Base-by-base conservation (phyloP, 2,329 filamentous ascomycete genomes). In the Aotearoamyces nothofagi region DNA sequence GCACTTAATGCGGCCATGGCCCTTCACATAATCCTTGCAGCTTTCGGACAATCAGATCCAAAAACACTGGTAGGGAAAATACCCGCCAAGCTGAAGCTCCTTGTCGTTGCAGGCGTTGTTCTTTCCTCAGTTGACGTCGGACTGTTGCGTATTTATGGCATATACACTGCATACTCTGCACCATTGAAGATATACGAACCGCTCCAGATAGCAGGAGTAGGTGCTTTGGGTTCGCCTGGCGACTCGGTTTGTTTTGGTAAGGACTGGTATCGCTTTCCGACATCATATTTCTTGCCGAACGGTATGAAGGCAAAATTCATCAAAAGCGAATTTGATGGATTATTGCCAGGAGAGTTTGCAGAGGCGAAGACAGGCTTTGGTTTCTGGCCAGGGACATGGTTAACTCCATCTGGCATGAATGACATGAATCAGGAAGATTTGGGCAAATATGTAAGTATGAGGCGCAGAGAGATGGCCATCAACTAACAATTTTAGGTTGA, bases 181-280 rank as follows among this genome's bases (percentile, higher is more conserved):
- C 87, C 90, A 0, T 51, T 86, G 24, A 64, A 64, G 13, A 58
- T 86, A 10, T 86, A 84, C 49, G 50, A 63, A 19, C 72, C 75
- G 1, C 60, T 96, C 1, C 61, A 69, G 26, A 56, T 55, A 9
- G 44, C 61, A 12, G 56, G 58, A 24, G 45, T 61, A 9, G 45
- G 57, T 6, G 64, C 59, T 1, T 41, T 79, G 5, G 66, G 70
- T 2, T 53, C 57, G 0, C 50, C 57, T 2, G 79, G 75, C 10
- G 77, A 82, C 37, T 73, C 63, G 11, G 70, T 98, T 3, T 98
- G 90, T 51, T 69, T 93, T 22, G 84, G 82, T 15, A 98, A 96
- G 50, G 90, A 98, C 50, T 98, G 90, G 90, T 94, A 98, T 52
- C 80, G 90, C 19, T 96, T 94, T 49, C 87, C 90, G 2, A 87